These are phyloP conservation scores for Truncatella angustata DNA, from an alignment of 2,329 filamentous ascomycete genomes.

Conservation along the genomic window DNA sequence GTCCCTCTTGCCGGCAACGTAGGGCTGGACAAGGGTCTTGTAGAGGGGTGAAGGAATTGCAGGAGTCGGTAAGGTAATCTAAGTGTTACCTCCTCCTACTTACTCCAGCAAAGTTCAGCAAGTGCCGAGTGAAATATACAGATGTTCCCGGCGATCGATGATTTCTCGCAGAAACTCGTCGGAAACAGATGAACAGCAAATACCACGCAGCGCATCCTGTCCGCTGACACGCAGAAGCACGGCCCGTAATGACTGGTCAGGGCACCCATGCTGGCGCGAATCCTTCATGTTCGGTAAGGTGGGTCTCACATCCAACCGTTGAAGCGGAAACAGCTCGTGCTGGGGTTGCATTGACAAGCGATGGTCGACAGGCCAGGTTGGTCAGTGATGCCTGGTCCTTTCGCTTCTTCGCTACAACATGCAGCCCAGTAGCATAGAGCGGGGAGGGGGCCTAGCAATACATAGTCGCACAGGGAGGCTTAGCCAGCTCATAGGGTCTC, in stretches of 20 bases:
- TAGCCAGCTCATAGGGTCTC: slow-evolving; percentile 1
- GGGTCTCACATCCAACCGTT: slow-evolving; percentile 10
- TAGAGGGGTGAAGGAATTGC: background rate
- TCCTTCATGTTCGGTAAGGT: slow-evolving; percentile 10
- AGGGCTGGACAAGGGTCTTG: background rate
- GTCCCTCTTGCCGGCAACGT: background rate
- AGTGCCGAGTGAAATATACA: background rate
- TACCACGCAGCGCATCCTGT: background rate
- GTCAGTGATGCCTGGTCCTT: background rate
- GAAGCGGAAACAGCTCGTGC: slow-evolving; percentile 9
- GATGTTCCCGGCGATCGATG: background rate
- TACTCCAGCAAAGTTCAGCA: background rate
- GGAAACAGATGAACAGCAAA: background rate
- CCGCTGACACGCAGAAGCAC: slow-evolving; percentile 1
- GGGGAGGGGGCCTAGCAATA: background rate
- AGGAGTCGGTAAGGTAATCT: background rate
- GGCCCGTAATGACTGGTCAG: background rate
- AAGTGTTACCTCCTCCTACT: background rate
- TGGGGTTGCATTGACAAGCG: background rate
- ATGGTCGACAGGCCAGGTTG: background rate
- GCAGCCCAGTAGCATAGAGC: slow-evolving; percentile 1
- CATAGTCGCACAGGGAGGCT: slow-evolving; percentile 7
- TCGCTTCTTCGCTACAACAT: background rate
- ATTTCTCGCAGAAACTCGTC: background rate
- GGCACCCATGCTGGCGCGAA: slow-evolving; percentile 6